Percentiles rank a stretch among this genome's conserved stretches.
These are phyloP conservation scores for Nakaseomyces uthaithaninus DNA, from an alignment of 1,139 yeast genomes.

Conservation along the genomic window DNA sequence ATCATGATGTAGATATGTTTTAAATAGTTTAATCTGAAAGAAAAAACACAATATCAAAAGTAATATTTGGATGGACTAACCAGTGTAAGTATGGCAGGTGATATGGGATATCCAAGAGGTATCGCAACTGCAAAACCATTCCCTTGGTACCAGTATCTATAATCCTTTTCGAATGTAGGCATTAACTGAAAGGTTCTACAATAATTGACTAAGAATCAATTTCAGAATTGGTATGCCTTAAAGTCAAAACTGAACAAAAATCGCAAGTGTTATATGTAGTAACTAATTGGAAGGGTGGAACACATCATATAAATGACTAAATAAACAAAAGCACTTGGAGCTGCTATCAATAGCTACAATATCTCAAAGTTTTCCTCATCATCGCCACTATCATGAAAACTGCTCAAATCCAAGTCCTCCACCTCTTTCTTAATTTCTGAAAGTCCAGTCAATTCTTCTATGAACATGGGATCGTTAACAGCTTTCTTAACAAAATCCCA, in stretches of 20 bases:
- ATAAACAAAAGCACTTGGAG: too few relatives aligned
- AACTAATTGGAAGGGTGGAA: too few relatives aligned
- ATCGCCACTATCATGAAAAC: constrained; percentile 40
- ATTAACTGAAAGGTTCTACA: too few relatives aligned
- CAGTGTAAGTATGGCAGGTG: not conserved
- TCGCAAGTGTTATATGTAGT: too few relatives aligned
- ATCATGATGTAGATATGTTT: constrained; percentile 30
- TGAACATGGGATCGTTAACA: constrained; percentile 51
- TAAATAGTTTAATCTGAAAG: constrained; percentile 9
- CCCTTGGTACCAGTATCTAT: too few relatives aligned
- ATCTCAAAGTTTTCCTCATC: constrained; percentile 27
- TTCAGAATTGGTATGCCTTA: too few relatives aligned
- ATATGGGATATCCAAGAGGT: too few relatives aligned
- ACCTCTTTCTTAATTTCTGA: constrained; percentile 64
- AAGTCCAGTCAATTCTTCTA: constrained; percentile 75
- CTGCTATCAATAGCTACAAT: not conserved
- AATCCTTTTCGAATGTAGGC: too few relatives aligned
- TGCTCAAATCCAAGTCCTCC: constrained; percentile 48
- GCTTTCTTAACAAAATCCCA: constrained; percentile 79
- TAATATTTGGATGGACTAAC: not conserved
- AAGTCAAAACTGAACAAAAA: too few relatives aligned
- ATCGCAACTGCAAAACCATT: too few relatives aligned
- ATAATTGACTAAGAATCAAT: too few relatives aligned
- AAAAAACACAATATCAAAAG: not conserved
- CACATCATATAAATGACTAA: too few relatives aligned